Conservation (phyloP, 83 land plant genomes). For the Diphasiastrum complanatum region DNA sequence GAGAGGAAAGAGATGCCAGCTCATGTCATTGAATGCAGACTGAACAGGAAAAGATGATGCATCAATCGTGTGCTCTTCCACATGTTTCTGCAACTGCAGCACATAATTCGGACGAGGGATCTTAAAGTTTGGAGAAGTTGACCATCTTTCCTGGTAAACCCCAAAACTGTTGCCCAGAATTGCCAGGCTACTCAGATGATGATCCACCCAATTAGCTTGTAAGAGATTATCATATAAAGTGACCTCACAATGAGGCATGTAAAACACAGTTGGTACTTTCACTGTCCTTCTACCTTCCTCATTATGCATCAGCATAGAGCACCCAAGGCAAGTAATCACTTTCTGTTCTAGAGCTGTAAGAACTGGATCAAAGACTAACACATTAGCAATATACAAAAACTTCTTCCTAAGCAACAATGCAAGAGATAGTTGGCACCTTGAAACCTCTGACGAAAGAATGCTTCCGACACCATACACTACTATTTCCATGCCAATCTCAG, state of each 20-base stretch:
- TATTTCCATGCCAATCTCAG: too few species aligned
- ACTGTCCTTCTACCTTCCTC: conserved; percentile 59
- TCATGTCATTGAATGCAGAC: conserved; percentile 60
- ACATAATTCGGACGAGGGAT: conserved; percentile 19
- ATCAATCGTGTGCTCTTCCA: conserved; percentile 21
- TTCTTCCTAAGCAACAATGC: conserved; percentile 53
- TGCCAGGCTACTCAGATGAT: conserved; percentile 37
- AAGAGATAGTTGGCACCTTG: conserved; percentile 66
- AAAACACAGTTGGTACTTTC: conserved; percentile 60
- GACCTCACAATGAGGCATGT: conserved; percentile 92
- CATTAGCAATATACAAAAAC: conserved; percentile 30
- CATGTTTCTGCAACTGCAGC: conserved; percentile 32
- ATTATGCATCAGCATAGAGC: conserved; percentile 38
- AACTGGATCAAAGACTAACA: conserved; percentile 83
- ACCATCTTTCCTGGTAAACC: conserved; percentile 38
- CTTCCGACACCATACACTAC: conserved; percentile 87
- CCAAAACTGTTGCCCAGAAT: conserved; percentile 83
- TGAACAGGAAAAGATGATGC: conserved; percentile 32
- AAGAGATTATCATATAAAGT: conserved; percentile 61
- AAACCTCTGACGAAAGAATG: conserved; percentile 50
- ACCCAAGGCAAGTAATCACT: conserved; percentile 47
- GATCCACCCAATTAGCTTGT: conserved; percentile 54
- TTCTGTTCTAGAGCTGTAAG: conserved; percentile 52
- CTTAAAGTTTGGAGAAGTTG: conserved; percentile 14
- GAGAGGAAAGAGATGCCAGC: conserved; percentile 92